Evolutionary conservation across 2,329 filamentous ascomycete species (phyloP).

Genomic region (Hypomyces perniciosus): DNA sequence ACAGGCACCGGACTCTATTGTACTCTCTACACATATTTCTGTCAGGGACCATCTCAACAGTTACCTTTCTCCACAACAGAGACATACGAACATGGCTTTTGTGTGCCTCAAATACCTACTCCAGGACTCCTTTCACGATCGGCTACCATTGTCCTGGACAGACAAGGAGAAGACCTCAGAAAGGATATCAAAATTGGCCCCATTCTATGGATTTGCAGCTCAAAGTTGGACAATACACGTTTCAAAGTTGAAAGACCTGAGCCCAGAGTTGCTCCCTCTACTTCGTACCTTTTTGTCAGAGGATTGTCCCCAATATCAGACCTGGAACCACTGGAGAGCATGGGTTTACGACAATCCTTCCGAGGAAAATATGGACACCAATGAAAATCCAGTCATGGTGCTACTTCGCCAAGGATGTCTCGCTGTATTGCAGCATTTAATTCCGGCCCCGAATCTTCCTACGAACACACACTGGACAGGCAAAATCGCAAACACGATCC

Average conservation of each 20-base stretch:
- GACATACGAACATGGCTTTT: conserved; percentile 16
- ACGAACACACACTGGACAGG: neutral
- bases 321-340: conserved; percentile 12
- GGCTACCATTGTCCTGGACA: conserved; percentile 3
- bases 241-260: conserved; percentile 7
- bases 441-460: neutral
- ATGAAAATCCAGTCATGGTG: conserved; percentile 3
- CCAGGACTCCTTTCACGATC: conserved; percentile 2
- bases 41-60: conserved; percentile 8
- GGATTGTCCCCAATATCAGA: conserved; percentile 14
- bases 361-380: neutral
- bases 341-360: conserved; percentile 1
- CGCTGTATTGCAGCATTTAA: conserved; percentile 8
- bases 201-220: conserved; percentile 18
- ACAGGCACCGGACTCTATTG: neutral
- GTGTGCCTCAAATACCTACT: conserved; percentile 19
- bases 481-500: neutral
- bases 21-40: conserved; percentile 6
- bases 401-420: conserved; percentile 8
- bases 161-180: neutral
- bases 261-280: conserved; percentile 7
- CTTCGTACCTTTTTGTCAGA: conserved; percentile 12
- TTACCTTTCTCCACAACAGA: conserved; percentile 11
- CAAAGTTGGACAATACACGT: conserved; percentile 13
- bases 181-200: neutral